Conservation (phyloP, 1,284 basidiomycete species). For the Ganoderma meredithae region DNA sequence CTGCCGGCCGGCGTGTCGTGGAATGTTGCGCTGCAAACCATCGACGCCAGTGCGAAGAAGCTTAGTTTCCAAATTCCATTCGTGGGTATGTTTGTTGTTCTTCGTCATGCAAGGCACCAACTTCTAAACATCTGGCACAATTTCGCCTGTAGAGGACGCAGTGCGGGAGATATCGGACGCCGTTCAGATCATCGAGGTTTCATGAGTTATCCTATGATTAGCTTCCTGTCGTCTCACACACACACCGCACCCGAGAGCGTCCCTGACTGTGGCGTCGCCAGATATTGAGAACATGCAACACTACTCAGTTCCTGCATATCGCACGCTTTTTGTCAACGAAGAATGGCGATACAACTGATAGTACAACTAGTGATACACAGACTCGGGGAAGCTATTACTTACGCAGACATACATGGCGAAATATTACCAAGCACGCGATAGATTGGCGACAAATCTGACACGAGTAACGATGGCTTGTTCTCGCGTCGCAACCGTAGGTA, state of each 20-base stretch:
- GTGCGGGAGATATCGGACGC: conserved; percentile 26
- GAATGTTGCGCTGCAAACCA: conserved; percentile 24
- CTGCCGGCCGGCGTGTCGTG: conserved; percentile 21
- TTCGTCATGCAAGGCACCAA: background rate
- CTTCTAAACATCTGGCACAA: background rate
- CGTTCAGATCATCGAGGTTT: conserved; percentile 23
- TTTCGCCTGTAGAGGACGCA: conserved; percentile 20
- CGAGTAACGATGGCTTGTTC: background rate
- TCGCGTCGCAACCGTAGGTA: background rate
- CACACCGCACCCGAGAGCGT: too few relatives aligned
- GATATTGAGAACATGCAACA: background rate
- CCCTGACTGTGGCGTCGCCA: too few relatives aligned
- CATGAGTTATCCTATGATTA: background rate
- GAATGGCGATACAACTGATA: background rate
- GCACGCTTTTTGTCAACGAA: background rate
- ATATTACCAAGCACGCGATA: background rate
- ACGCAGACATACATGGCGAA: background rate
- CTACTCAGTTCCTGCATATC: background rate
- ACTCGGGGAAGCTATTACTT: background rate
- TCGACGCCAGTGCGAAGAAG: conserved; percentile 27
- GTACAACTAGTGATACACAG: background rate
- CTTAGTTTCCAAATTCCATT: conserved; percentile 30
- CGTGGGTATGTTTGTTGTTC: conserved; percentile 24
- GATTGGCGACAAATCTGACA: background rate
- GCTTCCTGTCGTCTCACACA: too few relatives aligned